These are phyloP conservation scores for Xylaria sp. DNA, from an alignment of 2,329 filamentous ascomycete genomes.

Conservation along the genomic window DNA sequence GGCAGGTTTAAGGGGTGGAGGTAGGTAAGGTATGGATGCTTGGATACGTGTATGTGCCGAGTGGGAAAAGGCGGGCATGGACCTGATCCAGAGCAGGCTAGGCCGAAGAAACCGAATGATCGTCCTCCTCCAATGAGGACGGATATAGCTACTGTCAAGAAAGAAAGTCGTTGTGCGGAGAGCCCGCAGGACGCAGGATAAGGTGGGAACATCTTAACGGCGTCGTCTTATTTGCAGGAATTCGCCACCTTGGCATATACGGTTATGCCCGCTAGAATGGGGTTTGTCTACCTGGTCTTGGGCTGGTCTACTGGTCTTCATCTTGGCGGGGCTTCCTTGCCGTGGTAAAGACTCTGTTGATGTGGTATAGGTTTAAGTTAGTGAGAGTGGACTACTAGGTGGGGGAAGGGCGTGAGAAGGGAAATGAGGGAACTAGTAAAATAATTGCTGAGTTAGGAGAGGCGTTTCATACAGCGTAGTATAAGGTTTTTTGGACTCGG, in stretches of 20 bases:
- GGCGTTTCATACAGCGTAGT: conserved; percentile 44
- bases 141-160: neutral
- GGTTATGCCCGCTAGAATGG: neutral
- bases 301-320: neutral
- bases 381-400: neutral
- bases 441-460: neutral
- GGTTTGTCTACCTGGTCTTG: conserved; percentile 5
- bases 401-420: neutral
- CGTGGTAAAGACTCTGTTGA: conserved; percentile 46
- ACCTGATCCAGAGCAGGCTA: conserved; percentile 9
- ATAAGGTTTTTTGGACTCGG: conserved; percentile 42
- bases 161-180: neutral
- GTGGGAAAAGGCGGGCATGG: neutral
- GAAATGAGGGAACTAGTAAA: neutral
- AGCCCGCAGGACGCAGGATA: conserved; percentile 5
- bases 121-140: neutral
- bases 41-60: conserved; percentile 3
- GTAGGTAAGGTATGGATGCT: neutral
- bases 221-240: conserved; percentile 18
- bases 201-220: conserved; percentile 11
- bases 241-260: conserved; percentile 12
- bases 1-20: neutral
- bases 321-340: conserved; percentile 45
- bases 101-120: conserved; percentile 14
- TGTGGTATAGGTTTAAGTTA: neutral